These are phyloP conservation scores for Pseudopyricularia javanii DNA, from an alignment of 2,329 filamentous ascomycete species.

Conservation along the genomic window DNA sequence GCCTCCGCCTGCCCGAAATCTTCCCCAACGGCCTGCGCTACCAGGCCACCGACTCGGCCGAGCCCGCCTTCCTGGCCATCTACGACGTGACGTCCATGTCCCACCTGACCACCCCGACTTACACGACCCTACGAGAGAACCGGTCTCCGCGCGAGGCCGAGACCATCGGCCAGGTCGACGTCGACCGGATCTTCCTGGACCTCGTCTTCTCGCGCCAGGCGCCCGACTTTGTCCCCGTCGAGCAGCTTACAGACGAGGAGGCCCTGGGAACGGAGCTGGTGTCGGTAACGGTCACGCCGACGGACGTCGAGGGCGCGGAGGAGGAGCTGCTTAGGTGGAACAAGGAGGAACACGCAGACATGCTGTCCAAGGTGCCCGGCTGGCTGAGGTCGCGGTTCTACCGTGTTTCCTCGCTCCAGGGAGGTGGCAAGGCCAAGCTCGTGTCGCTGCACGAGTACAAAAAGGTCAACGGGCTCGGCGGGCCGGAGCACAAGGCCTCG, in stretches of 20 bases:
- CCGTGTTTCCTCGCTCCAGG: conserved; percentile 51
- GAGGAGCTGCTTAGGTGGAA: conserved; percentile 57
- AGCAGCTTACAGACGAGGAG: conserved; percentile 45
- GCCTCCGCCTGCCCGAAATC: conserved; percentile 64
- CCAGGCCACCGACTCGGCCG: conserved; percentile 47
- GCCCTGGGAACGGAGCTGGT: conserved; percentile 49
- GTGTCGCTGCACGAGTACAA: conserved; percentile 64
- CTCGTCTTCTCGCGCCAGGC: conserved; percentile 43
- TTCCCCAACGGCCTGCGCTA: conserved; percentile 70
- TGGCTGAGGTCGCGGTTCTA: conserved; percentile 67
- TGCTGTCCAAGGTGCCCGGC: conserved; percentile 63
- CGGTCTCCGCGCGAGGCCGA: conserved; percentile 39
- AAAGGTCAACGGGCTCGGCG: conserved; percentile 52
- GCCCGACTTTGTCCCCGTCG: conserved; percentile 44
- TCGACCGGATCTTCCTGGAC: conserved; percentile 62
- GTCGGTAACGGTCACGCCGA: conserved; percentile 44
- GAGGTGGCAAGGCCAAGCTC: conserved; percentile 39
- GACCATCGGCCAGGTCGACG: conserved; percentile 44
- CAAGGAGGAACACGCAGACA: conserved; percentile 57
- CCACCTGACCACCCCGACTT: conserved; percentile 56
- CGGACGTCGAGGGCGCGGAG: conserved; percentile 30
- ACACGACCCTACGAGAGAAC: conserved; percentile 51
- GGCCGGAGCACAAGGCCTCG: conserved; percentile 50
- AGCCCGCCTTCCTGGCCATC: conserved; percentile 63
- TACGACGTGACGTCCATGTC: conserved; percentile 73